Conservation (phyloP, 768 basidiomycete genomes). For the Podaxis sp. region DNA sequence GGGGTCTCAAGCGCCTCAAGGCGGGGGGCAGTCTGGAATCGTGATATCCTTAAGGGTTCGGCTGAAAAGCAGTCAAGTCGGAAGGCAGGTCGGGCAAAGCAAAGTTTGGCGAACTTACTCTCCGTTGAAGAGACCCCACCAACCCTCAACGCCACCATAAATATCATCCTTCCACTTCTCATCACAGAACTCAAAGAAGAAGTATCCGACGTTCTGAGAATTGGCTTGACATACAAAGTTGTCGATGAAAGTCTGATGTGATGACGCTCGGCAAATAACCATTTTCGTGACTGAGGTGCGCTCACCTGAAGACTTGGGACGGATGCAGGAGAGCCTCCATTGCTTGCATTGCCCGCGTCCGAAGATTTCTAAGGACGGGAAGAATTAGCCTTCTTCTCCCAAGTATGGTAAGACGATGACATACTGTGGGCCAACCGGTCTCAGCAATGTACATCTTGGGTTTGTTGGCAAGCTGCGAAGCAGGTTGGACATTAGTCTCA, state of each 20-base stretch:
- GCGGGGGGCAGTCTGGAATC: slow-evolving; percentile 55
- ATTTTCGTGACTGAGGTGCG: not conserved
- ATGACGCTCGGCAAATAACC: not conserved
- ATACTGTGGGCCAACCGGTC: slow-evolving; percentile 78
- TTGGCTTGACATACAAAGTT: slow-evolving; percentile 91
- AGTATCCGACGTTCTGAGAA: slow-evolving; percentile 72
- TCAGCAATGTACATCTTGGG: slow-evolving; percentile 92
- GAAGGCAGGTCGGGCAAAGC: not conserved
- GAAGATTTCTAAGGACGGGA: slow-evolving; percentile 49
- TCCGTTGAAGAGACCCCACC: slow-evolving; percentile 48
- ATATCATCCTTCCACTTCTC: slow-evolving; percentile 73
- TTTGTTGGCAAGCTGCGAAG: slow-evolving; percentile 60
- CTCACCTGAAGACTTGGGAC: slow-evolving; percentile 55
- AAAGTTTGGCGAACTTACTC: slow-evolving; percentile 33
- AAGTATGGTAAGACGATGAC: slow-evolving; percentile 16
- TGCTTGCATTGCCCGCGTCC: slow-evolving; percentile 51
- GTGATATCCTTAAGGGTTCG: slow-evolving; percentile 69
- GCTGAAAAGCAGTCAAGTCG: slow-evolving; percentile 33
- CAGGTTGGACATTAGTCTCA: slow-evolving; percentile 60
- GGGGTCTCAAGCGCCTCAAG: slow-evolving; percentile 22
- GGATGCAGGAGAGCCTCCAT: slow-evolving; percentile 69
- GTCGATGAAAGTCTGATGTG: slow-evolving; percentile 71
- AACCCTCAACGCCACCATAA: slow-evolving; percentile 81
- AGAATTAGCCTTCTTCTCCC: not conserved
- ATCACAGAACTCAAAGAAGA: slow-evolving; percentile 85